A percentile compares a stretch with the other conserved stretches of the same genome.
Evolutionary conservation across 148 eudicot genomes (phyloP).

Genomic region (Rhododendron molle): DNA sequence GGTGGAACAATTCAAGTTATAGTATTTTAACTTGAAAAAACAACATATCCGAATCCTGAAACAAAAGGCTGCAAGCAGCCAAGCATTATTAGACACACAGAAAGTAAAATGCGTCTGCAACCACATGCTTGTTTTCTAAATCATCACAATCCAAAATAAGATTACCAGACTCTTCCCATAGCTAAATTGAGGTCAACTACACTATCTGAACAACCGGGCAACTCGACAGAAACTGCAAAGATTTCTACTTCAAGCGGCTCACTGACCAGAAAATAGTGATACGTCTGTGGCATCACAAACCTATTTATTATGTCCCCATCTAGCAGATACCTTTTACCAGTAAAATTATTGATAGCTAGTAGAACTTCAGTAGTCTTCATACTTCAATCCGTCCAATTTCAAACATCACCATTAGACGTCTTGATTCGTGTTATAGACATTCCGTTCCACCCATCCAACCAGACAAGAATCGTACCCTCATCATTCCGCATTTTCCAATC

Average conservation of each 20-base stretch:
- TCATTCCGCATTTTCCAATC: constrained; percentile 18
- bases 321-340: constrained; percentile 5
- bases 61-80: neutral
- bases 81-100: neutral
- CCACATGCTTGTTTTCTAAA: neutral
- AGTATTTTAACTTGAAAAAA: neutral
- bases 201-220: neutral
- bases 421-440: neutral
- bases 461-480: constrained; percentile 17
- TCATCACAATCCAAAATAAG: neutral
- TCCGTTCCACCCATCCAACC: constrained; percentile 25
- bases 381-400: constrained; percentile 3
- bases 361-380: neutral
- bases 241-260: neutral
- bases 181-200: neutral
- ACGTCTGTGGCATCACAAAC: neutral
- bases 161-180: neutral
- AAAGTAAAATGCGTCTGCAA: neutral
- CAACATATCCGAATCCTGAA: neutral
- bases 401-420: constrained; percentile 3
- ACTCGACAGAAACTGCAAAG: neutral
- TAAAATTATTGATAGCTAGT: neutral
- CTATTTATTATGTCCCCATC: neutral
- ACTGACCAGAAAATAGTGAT: constrained; percentile 1
- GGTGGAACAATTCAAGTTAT: neutral